Conservation (phyloP, 192 early-diverging fungal genomes). For the Phlyctochytrium arcticum region DNA sequence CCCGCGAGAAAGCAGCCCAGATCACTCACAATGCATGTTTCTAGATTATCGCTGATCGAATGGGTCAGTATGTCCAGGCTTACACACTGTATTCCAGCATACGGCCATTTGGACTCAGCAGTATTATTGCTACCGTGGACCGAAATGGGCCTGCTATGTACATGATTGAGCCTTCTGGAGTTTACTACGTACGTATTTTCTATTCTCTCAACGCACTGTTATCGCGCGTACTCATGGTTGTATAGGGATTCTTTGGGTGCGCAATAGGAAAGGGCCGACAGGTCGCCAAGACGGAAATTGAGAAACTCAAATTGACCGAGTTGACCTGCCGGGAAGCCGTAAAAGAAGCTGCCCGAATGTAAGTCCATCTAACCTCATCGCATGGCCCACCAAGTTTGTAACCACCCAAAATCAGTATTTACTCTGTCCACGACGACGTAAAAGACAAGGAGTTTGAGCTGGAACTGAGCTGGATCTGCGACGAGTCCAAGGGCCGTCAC, state of each 20-base stretch:
- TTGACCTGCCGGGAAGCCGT: conserved; percentile 81
- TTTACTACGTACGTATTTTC: conserved; percentile 70
- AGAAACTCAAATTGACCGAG: conserved; percentile 86
- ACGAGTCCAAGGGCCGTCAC: conserved; percentile 73
- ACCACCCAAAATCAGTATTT: conserved; percentile 75
- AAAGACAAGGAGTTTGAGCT: conserved; percentile 99
- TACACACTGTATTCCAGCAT: conserved; percentile 96
- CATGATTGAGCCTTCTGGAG: conserved; percentile 96
- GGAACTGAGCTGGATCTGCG: conserved; percentile 94
- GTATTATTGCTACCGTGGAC: conserved; percentile 80
- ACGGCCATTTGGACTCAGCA: conserved; percentile 87
- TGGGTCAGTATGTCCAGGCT: conserved; percentile 91
- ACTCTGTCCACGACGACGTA: conserved; percentile 90
- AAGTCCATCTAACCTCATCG: conserved; percentile 31
- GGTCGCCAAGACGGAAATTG: conserved; percentile 97
- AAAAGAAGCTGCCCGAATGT: conserved; percentile 93
- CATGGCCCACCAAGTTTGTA: no score
- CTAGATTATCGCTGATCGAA: conserved; percentile 83
- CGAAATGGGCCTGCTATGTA: conserved; percentile 79
- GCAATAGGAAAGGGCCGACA: conserved; percentile 96
- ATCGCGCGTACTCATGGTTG: background rate
- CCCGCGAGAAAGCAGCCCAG: background rate
- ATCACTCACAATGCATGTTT: no score
- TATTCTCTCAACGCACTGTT: background rate
- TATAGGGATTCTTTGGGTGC: conserved; percentile 88